A percentile compares a stretch with the other conserved stretches of the same genome.
phyloP scores from a whole-genome alignment of 169 alveolate genomes.

The Plasmodium malariae region DNA sequence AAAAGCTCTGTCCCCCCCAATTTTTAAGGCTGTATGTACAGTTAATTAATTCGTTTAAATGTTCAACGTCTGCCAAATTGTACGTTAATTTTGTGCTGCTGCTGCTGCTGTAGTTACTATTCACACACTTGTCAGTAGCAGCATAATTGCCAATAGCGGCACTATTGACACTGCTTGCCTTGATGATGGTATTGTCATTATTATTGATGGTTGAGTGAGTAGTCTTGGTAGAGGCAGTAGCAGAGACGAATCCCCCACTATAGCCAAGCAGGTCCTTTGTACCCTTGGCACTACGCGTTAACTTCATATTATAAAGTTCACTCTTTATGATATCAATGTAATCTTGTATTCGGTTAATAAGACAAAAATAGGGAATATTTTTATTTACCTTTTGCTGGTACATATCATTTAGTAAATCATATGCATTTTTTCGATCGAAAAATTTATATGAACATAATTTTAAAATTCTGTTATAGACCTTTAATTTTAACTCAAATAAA shows the following conservation, averaged over 20 bases:
- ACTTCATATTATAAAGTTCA: slow-evolving; percentile 20
- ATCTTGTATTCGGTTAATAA: slow-evolving; percentile 21
- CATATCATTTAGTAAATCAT: slow-evolving; percentile 25
- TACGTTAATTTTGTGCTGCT: not conserved
- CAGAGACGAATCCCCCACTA: not conserved
- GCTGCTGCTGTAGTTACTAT: not conserved
- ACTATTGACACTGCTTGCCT: not conserved
- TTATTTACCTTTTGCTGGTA: slow-evolving; percentile 37
- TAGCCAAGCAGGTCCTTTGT: not conserved
- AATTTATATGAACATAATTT: slow-evolving; percentile 56
- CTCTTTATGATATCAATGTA: slow-evolving; percentile 22
- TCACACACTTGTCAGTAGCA: not conserved
- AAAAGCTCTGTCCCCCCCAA: not conserved
- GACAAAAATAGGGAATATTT: slow-evolving; percentile 37
- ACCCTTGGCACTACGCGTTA: not conserved
- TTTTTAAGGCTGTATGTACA: not conserved
- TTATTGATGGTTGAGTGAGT: not conserved
- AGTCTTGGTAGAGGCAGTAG: too few species aligned
- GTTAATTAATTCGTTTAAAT: not conserved
- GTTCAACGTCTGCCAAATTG: too few species aligned
- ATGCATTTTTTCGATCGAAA: slow-evolving; percentile 41
- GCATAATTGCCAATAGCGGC: not conserved
- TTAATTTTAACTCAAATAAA: slow-evolving; percentile 35
- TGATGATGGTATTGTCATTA: not conserved
- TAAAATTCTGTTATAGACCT: slow-evolving; percentile 47